A percentile compares a stretch with the other conserved stretches of the same genome.
These are phyloP conservation scores for Geotrichum histeridarum DNA, from an alignment of 1,139 yeast species.

Conservation along the genomic window DNA sequence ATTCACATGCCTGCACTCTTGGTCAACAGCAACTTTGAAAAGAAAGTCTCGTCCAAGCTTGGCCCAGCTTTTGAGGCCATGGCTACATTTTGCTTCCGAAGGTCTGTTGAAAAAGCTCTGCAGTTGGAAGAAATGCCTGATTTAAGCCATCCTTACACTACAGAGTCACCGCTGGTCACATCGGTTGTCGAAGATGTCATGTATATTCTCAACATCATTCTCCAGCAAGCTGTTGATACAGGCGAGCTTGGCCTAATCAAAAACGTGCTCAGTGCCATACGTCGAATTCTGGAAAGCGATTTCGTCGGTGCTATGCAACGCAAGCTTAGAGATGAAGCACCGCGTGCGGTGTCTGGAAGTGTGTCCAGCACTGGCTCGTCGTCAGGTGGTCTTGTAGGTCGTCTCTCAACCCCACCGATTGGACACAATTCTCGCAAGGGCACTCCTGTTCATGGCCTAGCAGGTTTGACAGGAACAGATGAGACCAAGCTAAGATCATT, in stretches of 20 bases:
- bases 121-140: constrained; percentile 72
- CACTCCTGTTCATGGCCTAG: constrained; percentile 16
- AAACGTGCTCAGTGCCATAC: constrained; percentile 45
- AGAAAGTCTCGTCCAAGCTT: constrained; percentile 51
- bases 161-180: constrained; percentile 63
- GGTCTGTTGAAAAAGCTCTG: constrained; percentile 79
- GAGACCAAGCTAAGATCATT: constrained; percentile 44
- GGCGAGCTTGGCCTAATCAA: constrained; percentile 55
- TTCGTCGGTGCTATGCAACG: constrained; percentile 46
- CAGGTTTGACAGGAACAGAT: constrained; percentile 34
- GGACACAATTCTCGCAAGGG: constrained; percentile 8
- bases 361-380: constrained; percentile 22
- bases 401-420: constrained; percentile 22
- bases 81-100: constrained; percentile 61
- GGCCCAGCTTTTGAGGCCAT: constrained; percentile 61
- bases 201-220: constrained; percentile 61
- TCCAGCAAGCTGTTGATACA: constrained; percentile 55
- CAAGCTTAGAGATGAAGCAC: constrained; percentile 49
- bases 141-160: constrained; percentile 29
- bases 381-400: constrained; percentile 21
- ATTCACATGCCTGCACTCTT: constrained; percentile 41
- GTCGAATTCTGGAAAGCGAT: constrained; percentile 46
- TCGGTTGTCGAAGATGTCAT: constrained; percentile 85
- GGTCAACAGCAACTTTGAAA: constrained; percentile 54
- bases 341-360: constrained; percentile 26